A percentile compares a stretch with the other conserved stretches of the same genome.
Evolutionary conservation across 2,329 filamentous ascomycete species (phyloP).

Genomic region (Hypomyces perniciosus): DNA sequence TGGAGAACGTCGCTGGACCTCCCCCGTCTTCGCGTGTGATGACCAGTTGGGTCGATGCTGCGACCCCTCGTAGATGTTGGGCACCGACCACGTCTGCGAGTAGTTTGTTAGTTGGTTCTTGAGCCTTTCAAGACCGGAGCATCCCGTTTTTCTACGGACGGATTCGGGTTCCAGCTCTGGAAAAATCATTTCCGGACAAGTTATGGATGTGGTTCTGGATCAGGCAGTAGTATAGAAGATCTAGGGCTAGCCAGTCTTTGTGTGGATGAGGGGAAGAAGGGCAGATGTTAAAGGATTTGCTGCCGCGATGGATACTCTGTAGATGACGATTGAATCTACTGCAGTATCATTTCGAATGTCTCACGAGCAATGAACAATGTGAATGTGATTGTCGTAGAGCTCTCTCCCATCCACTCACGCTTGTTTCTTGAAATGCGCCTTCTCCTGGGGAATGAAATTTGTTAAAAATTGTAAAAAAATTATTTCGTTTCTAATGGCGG

Average conservation of each 20-base stretch:
- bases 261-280: conserved; percentile 21
- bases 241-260: conserved; percentile 26
- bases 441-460: no score
- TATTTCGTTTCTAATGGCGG: conserved; percentile 34
- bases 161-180: conserved; percentile 20
- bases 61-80: conserved; percentile 37
- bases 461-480: no score
- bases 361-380: not conserved
- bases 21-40: conserved; percentile 20
- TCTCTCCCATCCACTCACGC: no score
- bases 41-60: conserved; percentile 49
- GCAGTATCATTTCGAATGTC: conserved; percentile 22
- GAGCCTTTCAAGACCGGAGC: conserved; percentile 22
- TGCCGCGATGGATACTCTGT: conserved; percentile 21
- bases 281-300: conserved; percentile 16
- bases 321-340: conserved; percentile 51
- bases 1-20: conserved; percentile 23
- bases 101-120: conserved; percentile 28
- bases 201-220: conserved; percentile 26
- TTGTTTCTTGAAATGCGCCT: not conserved
- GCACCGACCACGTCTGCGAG: conserved; percentile 23
- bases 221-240: conserved; percentile 21
- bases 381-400: not conserved
- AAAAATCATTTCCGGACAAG: conserved; percentile 13
- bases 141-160: conserved; percentile 17